A percentile compares a stretch with the other conserved stretches of the same genome.
These are phyloP conservation scores for Cytospora chrysosperma DNA, from an alignment of 2,329 filamentous ascomycete species.

Conservation along the genomic window DNA sequence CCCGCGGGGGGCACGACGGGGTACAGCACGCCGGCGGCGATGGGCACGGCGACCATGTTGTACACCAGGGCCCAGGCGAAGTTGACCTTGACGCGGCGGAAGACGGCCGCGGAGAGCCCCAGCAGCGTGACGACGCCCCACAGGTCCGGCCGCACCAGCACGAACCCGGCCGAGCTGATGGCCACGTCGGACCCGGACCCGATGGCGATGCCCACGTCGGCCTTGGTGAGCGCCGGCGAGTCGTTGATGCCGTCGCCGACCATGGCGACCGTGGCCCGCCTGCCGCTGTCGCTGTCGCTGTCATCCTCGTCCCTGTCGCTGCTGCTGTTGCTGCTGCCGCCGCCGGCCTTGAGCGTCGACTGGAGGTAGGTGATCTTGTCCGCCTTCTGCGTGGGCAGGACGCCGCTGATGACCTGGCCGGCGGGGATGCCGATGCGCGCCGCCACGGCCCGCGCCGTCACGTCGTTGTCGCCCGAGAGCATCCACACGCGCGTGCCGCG, in stretches of 20 bases:
- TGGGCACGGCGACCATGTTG: slow-evolving; percentile 73
- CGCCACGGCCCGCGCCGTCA: slow-evolving; percentile 80
- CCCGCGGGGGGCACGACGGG: slow-evolving; percentile 47
- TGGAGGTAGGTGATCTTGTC: slow-evolving; percentile 67
- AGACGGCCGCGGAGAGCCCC: slow-evolving; percentile 68
- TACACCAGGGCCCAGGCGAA: slow-evolving; percentile 85
- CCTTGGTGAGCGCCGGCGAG: slow-evolving; percentile 74
- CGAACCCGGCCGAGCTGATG: slow-evolving; percentile 77
- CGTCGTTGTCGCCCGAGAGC: slow-evolving; percentile 87
- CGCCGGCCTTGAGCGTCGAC: slow-evolving; percentile 44
- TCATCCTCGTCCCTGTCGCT: too few relatives aligned
- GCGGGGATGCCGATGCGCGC: slow-evolving; percentile 69
- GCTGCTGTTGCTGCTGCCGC: slow-evolving; percentile 32
- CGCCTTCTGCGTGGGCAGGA: slow-evolving; percentile 81
- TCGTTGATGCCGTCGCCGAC: slow-evolving; percentile 91
- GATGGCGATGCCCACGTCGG: slow-evolving; percentile 82
- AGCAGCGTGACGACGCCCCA: slow-evolving; percentile 70
- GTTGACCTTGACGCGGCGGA: slow-evolving; percentile 78
- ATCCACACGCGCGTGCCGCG: slow-evolving; percentile 79
- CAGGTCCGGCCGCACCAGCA: slow-evolving; percentile 73
- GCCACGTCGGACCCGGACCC: slow-evolving; percentile 83
- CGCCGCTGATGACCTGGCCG: slow-evolving; percentile 78
- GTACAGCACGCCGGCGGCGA: slow-evolving; percentile 79
- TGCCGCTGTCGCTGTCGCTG: slow-evolving; percentile 27
- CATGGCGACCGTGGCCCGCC: slow-evolving; percentile 68